Evolutionary conservation across 768 basidiomycete genomes (phyloP).

Genomic region (Ramaria sp.): DNA sequence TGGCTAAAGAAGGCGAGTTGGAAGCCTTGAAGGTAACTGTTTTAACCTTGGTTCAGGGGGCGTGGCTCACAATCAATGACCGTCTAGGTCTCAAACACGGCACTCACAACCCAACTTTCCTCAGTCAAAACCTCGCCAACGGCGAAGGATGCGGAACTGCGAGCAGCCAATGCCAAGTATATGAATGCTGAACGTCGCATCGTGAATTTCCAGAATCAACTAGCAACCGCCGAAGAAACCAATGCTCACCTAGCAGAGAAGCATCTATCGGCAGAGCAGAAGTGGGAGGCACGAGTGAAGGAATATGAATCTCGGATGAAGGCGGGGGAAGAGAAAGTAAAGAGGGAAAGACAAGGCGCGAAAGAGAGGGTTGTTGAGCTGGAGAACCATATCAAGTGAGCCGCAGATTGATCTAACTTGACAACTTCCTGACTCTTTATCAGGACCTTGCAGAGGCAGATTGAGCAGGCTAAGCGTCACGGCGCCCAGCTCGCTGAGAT

Average conservation of each 20-base stretch:
- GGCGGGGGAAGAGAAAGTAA: slow-evolving; percentile 83
- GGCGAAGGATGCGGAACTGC: slow-evolving; percentile 57
- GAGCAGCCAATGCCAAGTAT: slow-evolving; percentile 60
- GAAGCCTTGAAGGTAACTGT: slow-evolving; percentile 68
- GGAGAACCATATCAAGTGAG: slow-evolving; percentile 59
- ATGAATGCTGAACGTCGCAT: slow-evolving; percentile 81
- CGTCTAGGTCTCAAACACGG: slow-evolving; percentile 55
- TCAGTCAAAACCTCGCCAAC: slow-evolving; percentile 47
- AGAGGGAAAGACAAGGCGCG: slow-evolving; percentile 85
- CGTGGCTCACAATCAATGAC: not conserved
- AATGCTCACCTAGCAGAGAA: slow-evolving; percentile 64
- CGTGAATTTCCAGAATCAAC: slow-evolving; percentile 76
- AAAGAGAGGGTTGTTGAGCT: slow-evolving; percentile 77
- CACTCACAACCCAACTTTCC: slow-evolving; percentile 61
- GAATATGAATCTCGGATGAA: slow-evolving; percentile 79
- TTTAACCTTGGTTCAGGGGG: not conserved
- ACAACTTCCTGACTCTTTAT: not conserved
- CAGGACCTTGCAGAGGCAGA: slow-evolving; percentile 67
- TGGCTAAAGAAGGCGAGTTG: slow-evolving; percentile 80
- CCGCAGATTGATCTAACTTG: slow-evolving; percentile 12
- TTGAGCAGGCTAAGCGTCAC: slow-evolving; percentile 70
- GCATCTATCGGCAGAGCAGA: slow-evolving; percentile 60
- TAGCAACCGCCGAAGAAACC: slow-evolving; percentile 76
- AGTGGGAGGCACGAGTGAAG: slow-evolving; percentile 93
- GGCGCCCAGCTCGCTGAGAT: slow-evolving; percentile 27